Conservation (phyloP, 306 rosid species). For the Ochetophila trinervis region DNA sequence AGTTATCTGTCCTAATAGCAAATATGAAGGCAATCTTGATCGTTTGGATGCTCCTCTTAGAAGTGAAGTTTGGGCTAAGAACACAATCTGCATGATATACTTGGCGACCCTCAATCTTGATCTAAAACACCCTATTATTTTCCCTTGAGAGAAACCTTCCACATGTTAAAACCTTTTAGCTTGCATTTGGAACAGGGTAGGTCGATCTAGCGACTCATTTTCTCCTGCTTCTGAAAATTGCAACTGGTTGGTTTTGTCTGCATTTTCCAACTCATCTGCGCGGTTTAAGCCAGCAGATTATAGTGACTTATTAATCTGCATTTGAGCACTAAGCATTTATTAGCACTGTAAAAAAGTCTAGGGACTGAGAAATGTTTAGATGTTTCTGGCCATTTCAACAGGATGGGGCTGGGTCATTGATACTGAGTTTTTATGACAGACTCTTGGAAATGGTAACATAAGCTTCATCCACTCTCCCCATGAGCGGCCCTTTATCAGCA, state of each 20-base stretch:
- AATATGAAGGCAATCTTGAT: background rate
- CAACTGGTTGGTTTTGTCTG: background rate
- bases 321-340: constrained; percentile 17
- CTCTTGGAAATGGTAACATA: constrained; percentile 57
- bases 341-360: constrained; percentile 22
- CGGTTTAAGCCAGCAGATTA: constrained; percentile 2
- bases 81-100: background rate
- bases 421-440: constrained; percentile 66
- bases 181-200: no score
- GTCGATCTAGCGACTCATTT: no score
- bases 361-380: constrained; percentile 32
- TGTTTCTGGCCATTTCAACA: constrained; percentile 42
- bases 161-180: no score
- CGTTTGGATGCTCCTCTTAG: background rate
- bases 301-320: background rate
- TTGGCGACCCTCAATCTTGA: no score
- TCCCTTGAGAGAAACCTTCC: no score
- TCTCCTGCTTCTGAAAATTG: no score
- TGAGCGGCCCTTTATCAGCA: constrained; percentile 59
- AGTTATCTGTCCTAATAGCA: constrained; percentile 2
- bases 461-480: constrained; percentile 51
- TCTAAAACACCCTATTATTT: no score
- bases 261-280: background rate
- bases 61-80: background rate
- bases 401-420: constrained; percentile 40